Evolutionary conservation across 1,139 yeast genomes (phyloP), one percentile per base, ranked within the genome.

Genomic region (Candida sp.): DNA sequence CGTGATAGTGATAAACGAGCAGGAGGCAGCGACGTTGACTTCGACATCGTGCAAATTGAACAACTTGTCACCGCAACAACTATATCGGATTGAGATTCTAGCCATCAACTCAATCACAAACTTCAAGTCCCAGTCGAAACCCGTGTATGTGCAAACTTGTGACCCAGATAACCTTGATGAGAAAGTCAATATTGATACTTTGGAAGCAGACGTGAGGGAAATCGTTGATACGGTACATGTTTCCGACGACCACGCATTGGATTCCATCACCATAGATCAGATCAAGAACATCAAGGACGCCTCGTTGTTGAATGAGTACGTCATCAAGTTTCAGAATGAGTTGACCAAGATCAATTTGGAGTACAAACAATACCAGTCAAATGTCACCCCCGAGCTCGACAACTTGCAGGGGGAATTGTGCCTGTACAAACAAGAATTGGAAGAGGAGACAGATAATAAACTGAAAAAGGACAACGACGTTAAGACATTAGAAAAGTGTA

Each of bases 91-190:
- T 37, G 77, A 73, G 50, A 67, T 77, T 33, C 61, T 75, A 17
- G 80, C 80, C 5, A 67, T 75, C 35, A 76, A 77, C 53, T 63
- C 72, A 30, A 49, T 67, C 34, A 72, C 73, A 49, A 70, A 72
- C 51, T 77, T 73, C 58, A 58, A 73, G 33, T 68, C 78, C 1
- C 72, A 71, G 53, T 68, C 75, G 12, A 57, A 62, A 12, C 67
- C 78, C 0, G 71, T 75, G 1, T 73, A 46, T 26, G 53, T 56
- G 5, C 59, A 58, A 42, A 54, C 60, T 26, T 57, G 48, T 31
- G 50, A 51, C 42, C 55, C 50, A 33, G 43, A 48, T 4, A 50
- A 49, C 17, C 47, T 49, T 30, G 55, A 53, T 37, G 48, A 48
- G 7, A 32, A 51, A 28, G 47, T 51, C 9, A 47, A 50, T 42